Conservation (phyloP, 768 basidiomycete species). For the Boletus rex-veris region DNA sequence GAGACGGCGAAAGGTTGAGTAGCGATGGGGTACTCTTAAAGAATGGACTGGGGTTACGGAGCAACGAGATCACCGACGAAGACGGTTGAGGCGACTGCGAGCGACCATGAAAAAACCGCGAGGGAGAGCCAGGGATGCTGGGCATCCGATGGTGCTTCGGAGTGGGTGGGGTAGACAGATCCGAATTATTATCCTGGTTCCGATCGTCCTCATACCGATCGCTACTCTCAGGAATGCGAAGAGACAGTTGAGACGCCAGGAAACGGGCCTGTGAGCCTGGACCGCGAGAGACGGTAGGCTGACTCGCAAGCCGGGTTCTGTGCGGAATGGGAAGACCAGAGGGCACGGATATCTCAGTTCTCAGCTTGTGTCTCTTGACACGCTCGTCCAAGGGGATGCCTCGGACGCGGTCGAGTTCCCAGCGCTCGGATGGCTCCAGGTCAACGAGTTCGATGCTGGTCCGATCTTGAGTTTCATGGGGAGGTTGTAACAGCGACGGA, state of each 20-base stretch:
- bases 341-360: conserved; percentile 30
- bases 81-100: conserved; percentile 34
- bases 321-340: conserved; percentile 20
- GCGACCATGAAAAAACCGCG: conserved; percentile 29
- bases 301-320: conserved; percentile 31
- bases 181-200: conserved; percentile 30
- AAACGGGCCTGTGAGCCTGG: conserved; percentile 30
- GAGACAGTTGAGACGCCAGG: conserved; percentile 32
- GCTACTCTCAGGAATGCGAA: conserved; percentile 32
- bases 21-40: conserved; percentile 34
- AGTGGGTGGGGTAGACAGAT: conserved; percentile 30
- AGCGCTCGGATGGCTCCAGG: conserved; percentile 39
- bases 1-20: conserved; percentile 30
- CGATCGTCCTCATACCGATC: conserved; percentile 32
- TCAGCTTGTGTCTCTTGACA: conserved; percentile 32
- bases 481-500: conserved; percentile 15
- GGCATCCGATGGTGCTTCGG: conserved; percentile 32
- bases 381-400: conserved; percentile 43
- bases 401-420: conserved; percentile 43
- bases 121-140: conserved; percentile 30
- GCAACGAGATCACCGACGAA: conserved; percentile 32
- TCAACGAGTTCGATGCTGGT: conserved; percentile 54
- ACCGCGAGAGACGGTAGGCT: conserved; percentile 24
- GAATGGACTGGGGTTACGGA: conserved; percentile 34
- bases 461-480: conserved; percentile 41